Conservation (phyloP, 176 grass and related monocot genomes). For the Triticum timopheevii region DNA sequence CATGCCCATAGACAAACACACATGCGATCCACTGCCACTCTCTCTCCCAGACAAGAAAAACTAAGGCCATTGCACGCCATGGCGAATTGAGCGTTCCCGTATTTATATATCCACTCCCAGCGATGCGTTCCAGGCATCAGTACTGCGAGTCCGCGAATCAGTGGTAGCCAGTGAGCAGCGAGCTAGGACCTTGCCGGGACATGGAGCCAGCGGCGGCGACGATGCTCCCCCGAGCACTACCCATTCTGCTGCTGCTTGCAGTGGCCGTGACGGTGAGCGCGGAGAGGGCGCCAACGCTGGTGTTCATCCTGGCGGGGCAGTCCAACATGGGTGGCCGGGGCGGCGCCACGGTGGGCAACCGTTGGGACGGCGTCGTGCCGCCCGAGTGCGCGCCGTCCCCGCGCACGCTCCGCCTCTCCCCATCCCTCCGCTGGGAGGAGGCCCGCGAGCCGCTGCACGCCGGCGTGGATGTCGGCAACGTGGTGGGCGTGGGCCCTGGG, state of each 20-base stretch:
- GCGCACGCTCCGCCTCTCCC: conserved; percentile 44
- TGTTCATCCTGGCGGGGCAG: conserved; percentile 64
- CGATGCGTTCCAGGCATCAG: background rate
- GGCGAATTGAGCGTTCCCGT: background rate
- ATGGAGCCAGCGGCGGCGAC: background rate
- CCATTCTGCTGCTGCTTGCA: background rate
- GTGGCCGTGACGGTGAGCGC: background rate
- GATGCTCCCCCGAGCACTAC: background rate
- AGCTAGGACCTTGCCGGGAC: background rate
- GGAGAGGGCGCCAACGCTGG: background rate
- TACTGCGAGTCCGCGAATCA: background rate
- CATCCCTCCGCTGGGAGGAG: conserved; percentile 49
- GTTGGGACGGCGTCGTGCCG: conserved; percentile 55
- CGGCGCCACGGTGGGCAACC: conserved; percentile 25
- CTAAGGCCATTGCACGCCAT: background rate
- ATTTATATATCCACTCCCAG: background rate
- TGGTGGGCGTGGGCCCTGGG: conserved; percentile 50
- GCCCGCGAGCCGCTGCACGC: conserved; percentile 63
- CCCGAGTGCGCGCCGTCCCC: conserved; percentile 41
- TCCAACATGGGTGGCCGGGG: conserved; percentile 81
- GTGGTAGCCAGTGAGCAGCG: no score
- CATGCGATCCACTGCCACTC: background rate
- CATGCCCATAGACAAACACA: background rate
- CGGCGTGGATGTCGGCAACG: conserved; percentile 47
- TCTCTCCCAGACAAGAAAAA: background rate